Evolutionary conservation across 352 stramenopile genomes (phyloP).

Genomic region (Pseudoperonospora humuli): DNA sequence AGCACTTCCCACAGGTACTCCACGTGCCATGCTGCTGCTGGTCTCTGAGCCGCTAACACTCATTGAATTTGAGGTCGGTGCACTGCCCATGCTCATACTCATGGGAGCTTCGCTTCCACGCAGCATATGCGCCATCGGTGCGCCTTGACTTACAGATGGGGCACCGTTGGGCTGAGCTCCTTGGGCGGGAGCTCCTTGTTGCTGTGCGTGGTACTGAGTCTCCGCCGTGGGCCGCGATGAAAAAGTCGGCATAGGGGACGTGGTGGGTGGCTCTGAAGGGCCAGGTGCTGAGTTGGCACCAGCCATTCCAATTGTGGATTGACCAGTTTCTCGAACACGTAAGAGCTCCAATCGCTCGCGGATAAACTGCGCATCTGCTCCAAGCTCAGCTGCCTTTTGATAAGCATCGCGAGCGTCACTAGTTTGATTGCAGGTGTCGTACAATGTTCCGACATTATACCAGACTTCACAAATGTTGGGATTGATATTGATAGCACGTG

Average conservation of each 20-base stretch:
- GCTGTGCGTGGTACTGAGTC: slow-evolving; percentile 47
- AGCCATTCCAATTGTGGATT: slow-evolving; percentile 78
- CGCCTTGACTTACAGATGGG: slow-evolving; percentile 24
- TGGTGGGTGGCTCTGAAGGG: slow-evolving; percentile 73
- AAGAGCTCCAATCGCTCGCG: slow-evolving; percentile 71
- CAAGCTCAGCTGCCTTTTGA: slow-evolving; percentile 82
- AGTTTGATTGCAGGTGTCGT: slow-evolving; percentile 88
- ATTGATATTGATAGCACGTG: slow-evolving; percentile 87
- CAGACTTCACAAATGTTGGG: slow-evolving; percentile 88
- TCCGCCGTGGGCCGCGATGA: slow-evolving; percentile 57
- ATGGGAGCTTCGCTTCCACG: slow-evolving; percentile 37
- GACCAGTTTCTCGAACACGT: slow-evolving; percentile 65
- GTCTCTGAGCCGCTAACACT: slow-evolving; percentile 34
- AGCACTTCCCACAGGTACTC: slow-evolving; percentile 32
- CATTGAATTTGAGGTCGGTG: slow-evolving; percentile 29
- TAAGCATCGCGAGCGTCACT: slow-evolving; percentile 84
- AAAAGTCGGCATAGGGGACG: slow-evolving; percentile 82
- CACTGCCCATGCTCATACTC: slow-evolving; percentile 44
- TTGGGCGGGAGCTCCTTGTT: slow-evolving; percentile 22
- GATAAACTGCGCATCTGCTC: slow-evolving; percentile 78
- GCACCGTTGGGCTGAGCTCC: slow-evolving; percentile 25
- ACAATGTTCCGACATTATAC: slow-evolving; percentile 88
- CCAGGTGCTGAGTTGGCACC: slow-evolving; percentile 72
- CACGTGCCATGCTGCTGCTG: slow-evolving; percentile 39
- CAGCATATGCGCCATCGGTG: slow-evolving; percentile 48